Percentiles rank a stretch among this genome's conserved stretches.
Conservation (phyloP, 1,284 basidiomycete genomes). For the Irpex rosettiformis region DNA sequence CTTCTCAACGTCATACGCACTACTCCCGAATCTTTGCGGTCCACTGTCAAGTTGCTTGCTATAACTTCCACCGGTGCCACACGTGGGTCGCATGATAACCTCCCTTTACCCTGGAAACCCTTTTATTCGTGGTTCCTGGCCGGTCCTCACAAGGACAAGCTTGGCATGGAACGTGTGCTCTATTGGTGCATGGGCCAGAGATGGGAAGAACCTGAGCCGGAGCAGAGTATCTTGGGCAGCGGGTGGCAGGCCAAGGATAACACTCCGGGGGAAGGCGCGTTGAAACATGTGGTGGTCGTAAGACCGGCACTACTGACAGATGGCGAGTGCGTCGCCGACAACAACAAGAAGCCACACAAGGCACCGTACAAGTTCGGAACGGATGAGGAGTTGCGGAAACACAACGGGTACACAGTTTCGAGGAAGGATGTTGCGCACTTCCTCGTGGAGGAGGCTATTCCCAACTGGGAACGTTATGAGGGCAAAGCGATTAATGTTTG, state of each 20-base stretch:
- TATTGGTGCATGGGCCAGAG: constrained; percentile 42
- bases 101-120: constrained; percentile 47
- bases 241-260: constrained; percentile 39
- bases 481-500: constrained; percentile 43
- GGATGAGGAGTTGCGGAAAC: constrained; percentile 26
- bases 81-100: constrained; percentile 34
- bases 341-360: constrained; percentile 12
- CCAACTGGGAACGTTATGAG: constrained; percentile 49
- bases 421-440: constrained; percentile 65
- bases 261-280: constrained; percentile 37
- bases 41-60: constrained; percentile 38
- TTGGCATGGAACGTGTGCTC: constrained; percentile 47
- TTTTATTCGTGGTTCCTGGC: constrained; percentile 42
- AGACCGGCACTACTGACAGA: constrained; percentile 56
- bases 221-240: constrained; percentile 34
- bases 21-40: constrained; percentile 32
- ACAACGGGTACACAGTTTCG: constrained; percentile 49
- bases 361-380: constrained; percentile 37
- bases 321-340: constrained; percentile 49
- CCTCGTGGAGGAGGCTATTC: constrained; percentile 45
- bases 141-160: constrained; percentile 52
- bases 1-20: constrained; percentile 47
- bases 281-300: constrained; percentile 45
- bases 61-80: constrained; percentile 54
- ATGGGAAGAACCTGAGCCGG: constrained; percentile 41